Evolutionary conservation across 1,284 basidiomycete genomes (phyloP), one percentile per base, ranked within the genome.

Genomic region (Sporisorium iseilematis-ciliati): DNA sequence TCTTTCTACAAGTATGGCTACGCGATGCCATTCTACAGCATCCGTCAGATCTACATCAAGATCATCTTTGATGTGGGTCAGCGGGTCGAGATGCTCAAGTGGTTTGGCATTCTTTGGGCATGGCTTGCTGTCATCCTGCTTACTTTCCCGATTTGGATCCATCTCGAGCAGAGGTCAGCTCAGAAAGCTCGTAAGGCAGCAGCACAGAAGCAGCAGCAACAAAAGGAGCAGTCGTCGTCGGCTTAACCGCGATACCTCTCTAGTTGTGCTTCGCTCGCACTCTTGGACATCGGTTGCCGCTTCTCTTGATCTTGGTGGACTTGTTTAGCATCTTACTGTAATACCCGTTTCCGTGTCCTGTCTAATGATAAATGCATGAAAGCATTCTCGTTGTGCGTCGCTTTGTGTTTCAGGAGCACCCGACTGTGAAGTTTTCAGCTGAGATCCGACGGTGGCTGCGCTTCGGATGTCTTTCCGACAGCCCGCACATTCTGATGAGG

Each of bases 21-120:
- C 38, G 61, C 79, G 6, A 78, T 84, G 79, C 79, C 80, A 0
- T 83, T 84, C 69, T 82, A 81, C 72, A 76, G 76, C 57, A 66
- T 82, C 42, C 71, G 72, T 10, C 50, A 62, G 25, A 72, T 79
- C 56, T 84, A 83, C 78, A 46, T 72, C 56, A 75, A 76, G 49
- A 65, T 84, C 61, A 57, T 84, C 55, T 82, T 81, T 58, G 66
- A 81, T 35, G 69, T 74, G 3, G 82, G 82, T 40, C 55, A 79
- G 49, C 76, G 64, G 29, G 29, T 73, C 48, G 52, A 58, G 41
- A 70, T 84, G 20, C 65, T 81, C 43, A 83, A 84, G 52, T 77
- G 79, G 53, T 64, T 78, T 16, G 82, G 82, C 18, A 79, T 84
- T 40, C 65, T 84, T 21, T 80, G 77, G 79, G 80, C 75, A 6